Evolutionary conservation across 2,329 filamentous ascomycete species (phyloP).

Genomic region (Colletotrichum simmondsii): DNA sequence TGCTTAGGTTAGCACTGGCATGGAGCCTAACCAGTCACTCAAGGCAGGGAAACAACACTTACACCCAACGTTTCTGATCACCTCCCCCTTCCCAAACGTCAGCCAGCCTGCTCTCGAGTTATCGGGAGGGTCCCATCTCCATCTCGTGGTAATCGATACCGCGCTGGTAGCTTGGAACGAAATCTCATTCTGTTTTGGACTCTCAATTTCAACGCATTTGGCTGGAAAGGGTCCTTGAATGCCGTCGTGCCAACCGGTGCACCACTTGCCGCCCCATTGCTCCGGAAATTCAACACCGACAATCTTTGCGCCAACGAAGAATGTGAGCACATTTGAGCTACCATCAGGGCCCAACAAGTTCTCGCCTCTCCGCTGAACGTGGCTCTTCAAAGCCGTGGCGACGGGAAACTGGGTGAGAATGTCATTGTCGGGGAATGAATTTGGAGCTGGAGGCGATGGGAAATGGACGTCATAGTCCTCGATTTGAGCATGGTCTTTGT

Average conservation of each 20-base stretch:
- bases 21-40: too few species aligned
- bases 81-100: slow-evolving; percentile 56
- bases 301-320: slow-evolving; percentile 46
- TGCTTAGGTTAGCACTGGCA: background rate
- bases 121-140: slow-evolving; percentile 42
- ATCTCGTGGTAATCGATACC: slow-evolving; percentile 39
- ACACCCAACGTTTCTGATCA: slow-evolving; percentile 58
- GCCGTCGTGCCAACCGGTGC: slow-evolving; percentile 47
- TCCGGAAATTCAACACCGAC: slow-evolving; percentile 46
- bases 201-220: slow-evolving; percentile 41
- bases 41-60: background rate
- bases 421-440: slow-evolving; percentile 39
- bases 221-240: slow-evolving; percentile 41
- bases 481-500: slow-evolving; percentile 38
- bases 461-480: slow-evolving; percentile 52
- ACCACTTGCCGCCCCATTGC: slow-evolving; percentile 48
- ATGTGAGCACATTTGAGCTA: slow-evolving; percentile 49
- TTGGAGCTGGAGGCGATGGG: slow-evolving; percentile 40
- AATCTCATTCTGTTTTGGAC: slow-evolving; percentile 37
- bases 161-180: slow-evolving; percentile 15
- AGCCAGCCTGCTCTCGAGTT: slow-evolving; percentile 34
- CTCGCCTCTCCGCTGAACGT: slow-evolving; percentile 47
- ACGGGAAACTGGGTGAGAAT: slow-evolving; percentile 42
- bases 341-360: slow-evolving; percentile 46
- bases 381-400: slow-evolving; percentile 47